Evolutionary conservation across 345 rosid genomes (phyloP).

Genomic region (Nephelium lappaceum): DNA sequence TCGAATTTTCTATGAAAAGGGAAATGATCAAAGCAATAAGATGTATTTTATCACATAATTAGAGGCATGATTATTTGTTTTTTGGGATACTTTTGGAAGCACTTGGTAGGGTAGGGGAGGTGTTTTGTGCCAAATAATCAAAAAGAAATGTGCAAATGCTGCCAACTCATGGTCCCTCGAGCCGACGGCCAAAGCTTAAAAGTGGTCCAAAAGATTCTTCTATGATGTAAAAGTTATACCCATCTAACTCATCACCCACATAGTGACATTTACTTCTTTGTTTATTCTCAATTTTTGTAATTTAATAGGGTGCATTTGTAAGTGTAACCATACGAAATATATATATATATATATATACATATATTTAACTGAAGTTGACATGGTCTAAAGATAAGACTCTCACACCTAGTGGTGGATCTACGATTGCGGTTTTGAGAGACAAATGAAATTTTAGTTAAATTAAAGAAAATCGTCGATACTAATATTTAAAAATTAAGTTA

Average conservation of each 20-base stretch:
- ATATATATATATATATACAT: no score
- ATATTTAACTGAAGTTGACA: no score
- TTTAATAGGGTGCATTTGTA: neutral
- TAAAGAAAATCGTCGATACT: no score
- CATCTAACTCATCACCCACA: neutral
- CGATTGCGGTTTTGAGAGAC: no score
- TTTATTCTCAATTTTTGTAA: neutral
- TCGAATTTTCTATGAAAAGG: neutral
- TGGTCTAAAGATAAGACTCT: no score
- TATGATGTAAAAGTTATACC: conserved; percentile 6
- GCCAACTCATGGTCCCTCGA: no score
- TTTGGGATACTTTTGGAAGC: neutral
- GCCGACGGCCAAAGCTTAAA: neutral
- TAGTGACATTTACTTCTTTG: neutral
- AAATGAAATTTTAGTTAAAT: no score
- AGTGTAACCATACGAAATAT: neutral
- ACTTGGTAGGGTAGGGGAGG: no score
- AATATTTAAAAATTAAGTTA: no score
- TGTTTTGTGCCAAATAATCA: no score
- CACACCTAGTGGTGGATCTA: no score
- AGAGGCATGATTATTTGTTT: neutral
- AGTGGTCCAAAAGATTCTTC: conserved; percentile 14
- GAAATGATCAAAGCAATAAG: neutral
- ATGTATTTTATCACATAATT: neutral
- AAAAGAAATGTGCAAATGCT: no score